These are phyloP conservation scores for Arachnomyces sp. DNA, from an alignment of 2,329 filamentous ascomycete species.

Conservation along the genomic window DNA sequence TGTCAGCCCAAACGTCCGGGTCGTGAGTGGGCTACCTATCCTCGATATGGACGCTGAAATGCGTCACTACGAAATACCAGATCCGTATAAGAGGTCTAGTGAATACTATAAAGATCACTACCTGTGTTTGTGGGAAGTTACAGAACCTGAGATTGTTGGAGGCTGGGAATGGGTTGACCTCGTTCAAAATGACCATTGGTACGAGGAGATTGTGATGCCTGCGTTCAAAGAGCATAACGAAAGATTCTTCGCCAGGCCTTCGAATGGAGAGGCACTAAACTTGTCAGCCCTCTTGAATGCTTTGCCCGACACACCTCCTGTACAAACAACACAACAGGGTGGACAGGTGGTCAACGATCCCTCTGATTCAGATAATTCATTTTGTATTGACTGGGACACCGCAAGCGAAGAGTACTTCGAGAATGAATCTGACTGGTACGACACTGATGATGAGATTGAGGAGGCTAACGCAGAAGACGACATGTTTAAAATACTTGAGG, in stretches of 20 bases:
- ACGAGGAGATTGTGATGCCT: too few species aligned
- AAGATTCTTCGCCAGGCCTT: too few species aligned
- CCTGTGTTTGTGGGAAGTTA: conserved; percentile 14
- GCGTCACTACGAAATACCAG: conserved; percentile 9
- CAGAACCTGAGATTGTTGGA: conserved; percentile 10
- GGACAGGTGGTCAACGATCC: background rate
- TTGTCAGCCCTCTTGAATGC: too few species aligned
- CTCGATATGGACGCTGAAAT: conserved; percentile 11
- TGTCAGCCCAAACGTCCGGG: conserved; percentile 10
- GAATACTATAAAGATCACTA: conserved; percentile 12
- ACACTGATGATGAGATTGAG: conserved; percentile 9
- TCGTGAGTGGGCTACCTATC: conserved; percentile 10
- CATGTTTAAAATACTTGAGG: conserved; percentile 8
- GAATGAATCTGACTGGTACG: conserved; percentile 5
- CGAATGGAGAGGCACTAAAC: too few species aligned
- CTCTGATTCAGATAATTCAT: background rate
- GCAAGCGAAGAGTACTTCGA: background rate
- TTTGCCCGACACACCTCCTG: conserved; percentile 6
- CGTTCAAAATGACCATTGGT: too few species aligned
- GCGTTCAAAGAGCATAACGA: too few species aligned
- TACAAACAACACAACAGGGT: conserved; percentile 3
- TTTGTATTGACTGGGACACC: background rate
- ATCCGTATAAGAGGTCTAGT: conserved; percentile 9
- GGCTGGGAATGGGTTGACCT: too few species aligned
- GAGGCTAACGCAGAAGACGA: conserved; percentile 7